Base-by-base conservation (phyloP, 148 eudicot species). In the Dianthus caryophyllus region DNA sequence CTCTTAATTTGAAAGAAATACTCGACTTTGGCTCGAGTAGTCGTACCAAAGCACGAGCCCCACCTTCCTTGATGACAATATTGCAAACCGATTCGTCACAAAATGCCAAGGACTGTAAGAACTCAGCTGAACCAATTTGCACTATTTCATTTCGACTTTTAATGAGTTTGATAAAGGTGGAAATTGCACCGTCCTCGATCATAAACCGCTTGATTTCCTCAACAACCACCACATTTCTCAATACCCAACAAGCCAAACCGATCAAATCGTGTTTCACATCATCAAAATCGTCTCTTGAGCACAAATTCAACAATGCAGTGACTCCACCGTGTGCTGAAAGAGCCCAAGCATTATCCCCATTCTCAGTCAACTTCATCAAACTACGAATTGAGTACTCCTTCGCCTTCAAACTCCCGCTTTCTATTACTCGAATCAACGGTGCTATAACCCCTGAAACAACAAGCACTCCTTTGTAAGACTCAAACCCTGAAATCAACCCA, bases 321-420 rank as follows among this genome's bases (percentile, higher is more conserved):
- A 88, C 97, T 6, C 98, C 98, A 1, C 98, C 97, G 56, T 94
- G 95, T 72, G 98, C 95, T 0, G 96, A 90, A 63, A 94, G 62
- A 1, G 92, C 83, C 98, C 98, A 94, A n/a, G 84, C 92, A 75
- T 94, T 94, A 15, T 88, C 88, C 0, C 88, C 84, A 75, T 88
- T 90, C 74, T 78, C 80, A 0, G 98, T 94, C 36, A 94, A 55
- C 39, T 83, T 86, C 72, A 46, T 47, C 68, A 94, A 74, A 73
- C 92, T 74, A 64, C 61, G 73, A 30, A 91, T 75, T 0, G 92
- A 76, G 13, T 33, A 71, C 61, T 74, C 84, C 71, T 81, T 89
- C 31, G 81, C 82, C 72, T 57, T 66, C 2, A 69, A 78, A 52
- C 75, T 82, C 27, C 87, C 97, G 20, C 47, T 51, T 49, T 90